Evolutionary conservation across 2,329 filamentous ascomycete species (phyloP).

Genomic region (Domatiomyces globalis): DNA sequence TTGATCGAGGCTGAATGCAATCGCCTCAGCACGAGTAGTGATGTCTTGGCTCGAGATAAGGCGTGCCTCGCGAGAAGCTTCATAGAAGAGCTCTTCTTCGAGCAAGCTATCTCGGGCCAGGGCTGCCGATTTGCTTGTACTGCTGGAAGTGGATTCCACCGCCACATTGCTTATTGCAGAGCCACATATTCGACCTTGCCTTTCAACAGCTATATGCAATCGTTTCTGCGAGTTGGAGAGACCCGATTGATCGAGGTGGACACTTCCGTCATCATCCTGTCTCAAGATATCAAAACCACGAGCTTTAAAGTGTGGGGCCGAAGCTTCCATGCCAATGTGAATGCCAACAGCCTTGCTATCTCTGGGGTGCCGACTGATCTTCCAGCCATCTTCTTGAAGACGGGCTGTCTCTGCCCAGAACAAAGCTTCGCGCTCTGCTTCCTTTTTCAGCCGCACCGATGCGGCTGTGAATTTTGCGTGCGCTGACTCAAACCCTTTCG

Average conservation of each 20-base stretch:
- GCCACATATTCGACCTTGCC: conserved; percentile 12
- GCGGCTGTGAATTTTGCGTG: conserved; percentile 61
- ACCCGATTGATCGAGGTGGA: conserved; percentile 51
- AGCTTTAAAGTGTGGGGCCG: conserved; percentile 44
- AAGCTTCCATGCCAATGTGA: conserved; percentile 76
- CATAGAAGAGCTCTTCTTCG: conserved; percentile 71
- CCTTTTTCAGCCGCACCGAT: conserved; percentile 56
- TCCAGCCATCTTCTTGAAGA: conserved; percentile 75
- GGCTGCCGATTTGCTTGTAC: conserved; percentile 22
- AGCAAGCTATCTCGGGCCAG: conserved; percentile 36
- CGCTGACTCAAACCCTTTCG: conserved; percentile 61
- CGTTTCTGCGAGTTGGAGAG: conserved; percentile 34
- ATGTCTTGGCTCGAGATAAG: conserved; percentile 58
- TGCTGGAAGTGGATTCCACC: conserved; percentile 22
- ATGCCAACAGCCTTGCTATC: conserved; percentile 66
- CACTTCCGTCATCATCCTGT: conserved; percentile 57
- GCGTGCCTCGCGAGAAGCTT: conserved; percentile 70
- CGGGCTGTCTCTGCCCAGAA: conserved; percentile 82
- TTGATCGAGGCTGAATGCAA: conserved; percentile 42
- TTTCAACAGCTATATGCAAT: conserved; percentile 43
- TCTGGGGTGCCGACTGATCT: conserved; percentile 60
- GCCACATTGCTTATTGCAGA: conserved; percentile 20
- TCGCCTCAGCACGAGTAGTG: conserved; percentile 43
- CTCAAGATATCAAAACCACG: conserved; percentile 70
- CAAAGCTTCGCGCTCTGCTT: conserved; percentile 63